Conservation (phyloP, 768 basidiomycete species). For the Lactifluus piperatus region DNA sequence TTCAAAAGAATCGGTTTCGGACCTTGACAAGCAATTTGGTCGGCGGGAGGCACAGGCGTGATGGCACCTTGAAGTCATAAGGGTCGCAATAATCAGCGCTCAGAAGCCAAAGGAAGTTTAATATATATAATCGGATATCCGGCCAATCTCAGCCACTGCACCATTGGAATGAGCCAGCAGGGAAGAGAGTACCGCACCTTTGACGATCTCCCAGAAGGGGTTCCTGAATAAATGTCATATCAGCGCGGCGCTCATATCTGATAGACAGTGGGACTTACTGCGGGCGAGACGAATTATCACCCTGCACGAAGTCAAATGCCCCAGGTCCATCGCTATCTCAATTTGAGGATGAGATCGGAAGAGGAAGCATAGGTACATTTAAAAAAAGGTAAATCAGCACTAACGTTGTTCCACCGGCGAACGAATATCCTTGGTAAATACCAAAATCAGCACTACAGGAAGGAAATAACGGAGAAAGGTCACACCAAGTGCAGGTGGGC, state of each 20-base stretch:
- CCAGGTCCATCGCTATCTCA: slow-evolving; percentile 67
- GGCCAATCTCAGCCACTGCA: not conserved
- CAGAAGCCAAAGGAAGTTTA: not conserved
- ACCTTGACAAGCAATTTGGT: slow-evolving; percentile 59
- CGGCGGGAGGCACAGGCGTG: slow-evolving; percentile 53
- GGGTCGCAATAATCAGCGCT: not conserved
- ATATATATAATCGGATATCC: not conserved
- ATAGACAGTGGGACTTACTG: slow-evolving; percentile 32
- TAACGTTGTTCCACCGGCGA: slow-evolving; percentile 77
- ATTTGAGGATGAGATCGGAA: not conserved
- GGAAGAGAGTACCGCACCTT: slow-evolving; percentile 33
- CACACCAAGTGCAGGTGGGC: slow-evolving; percentile 71
- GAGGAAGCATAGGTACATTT: not conserved
- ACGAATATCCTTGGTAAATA: slow-evolving; percentile 48
- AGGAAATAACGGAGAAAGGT: slow-evolving; percentile 2
- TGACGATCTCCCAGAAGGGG: slow-evolving; percentile 75
- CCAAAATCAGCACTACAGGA: slow-evolving; percentile 1
- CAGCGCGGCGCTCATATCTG: slow-evolving; percentile 1
- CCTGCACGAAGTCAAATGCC: slow-evolving; percentile 69
- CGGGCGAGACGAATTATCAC: slow-evolving; percentile 49
- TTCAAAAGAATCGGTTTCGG: slow-evolving; percentile 78
- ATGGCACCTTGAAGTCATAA: slow-evolving; percentile 36
- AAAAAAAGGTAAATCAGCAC: slow-evolving; percentile 17
- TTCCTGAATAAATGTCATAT: slow-evolving; percentile 37
- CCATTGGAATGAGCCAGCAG: not conserved